Evolutionary conservation across 495 filamentous ascomycete species (phyloP), one percentile per base, ranked within the genome.

Genomic region (Darksidea phi): DNA sequence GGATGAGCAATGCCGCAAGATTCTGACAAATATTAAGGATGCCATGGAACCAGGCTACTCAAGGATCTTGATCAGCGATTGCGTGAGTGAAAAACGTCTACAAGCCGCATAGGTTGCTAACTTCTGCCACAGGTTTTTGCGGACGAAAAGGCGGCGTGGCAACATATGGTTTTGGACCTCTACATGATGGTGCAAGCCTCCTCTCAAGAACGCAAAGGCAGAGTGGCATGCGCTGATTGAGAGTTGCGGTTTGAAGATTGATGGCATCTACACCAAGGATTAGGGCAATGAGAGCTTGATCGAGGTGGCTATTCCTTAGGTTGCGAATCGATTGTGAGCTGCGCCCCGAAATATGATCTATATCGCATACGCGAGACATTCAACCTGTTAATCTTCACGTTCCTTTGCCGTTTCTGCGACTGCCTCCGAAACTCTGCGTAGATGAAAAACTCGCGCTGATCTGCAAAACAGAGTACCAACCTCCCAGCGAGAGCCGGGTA

Each of bases 171-270:
- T 1, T 34, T 54, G 13, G 52, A 54, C 37, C 5, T 54, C 15
- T 54, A 23, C 37, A 54, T 54, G 52, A 41, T 54, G 52, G 52
- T 34, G 13, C 52, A 23, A 12, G 25, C 52, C 2, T 54, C 52
- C 3, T 24, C 52, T 42, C 52, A 54, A 20, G 52, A 54, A 18
- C 52, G 52, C 5, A 54, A 13, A 23, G 24, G 8, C 6, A 15
- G 52, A 54, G 23, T 54, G 52, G 52, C 32, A 20, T 18, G 8
- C 2, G n/a, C 37, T 54, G 3, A 43, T 54, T n/a, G 37, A 24
- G 5, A 54, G 52, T 24, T 54, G 52, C 42, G 52, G 52, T 10
- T 34, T 54, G 2, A 54, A 54, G 52, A 20, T 54, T 42, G 52
- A 2, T 17, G 18, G 23, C 23, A 43, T 54, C 21, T 54, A 54